These are phyloP conservation scores for Pelomyxa schiedti DNA, from an alignment of 78 protist genomes.

Conservation along the genomic window DNA sequence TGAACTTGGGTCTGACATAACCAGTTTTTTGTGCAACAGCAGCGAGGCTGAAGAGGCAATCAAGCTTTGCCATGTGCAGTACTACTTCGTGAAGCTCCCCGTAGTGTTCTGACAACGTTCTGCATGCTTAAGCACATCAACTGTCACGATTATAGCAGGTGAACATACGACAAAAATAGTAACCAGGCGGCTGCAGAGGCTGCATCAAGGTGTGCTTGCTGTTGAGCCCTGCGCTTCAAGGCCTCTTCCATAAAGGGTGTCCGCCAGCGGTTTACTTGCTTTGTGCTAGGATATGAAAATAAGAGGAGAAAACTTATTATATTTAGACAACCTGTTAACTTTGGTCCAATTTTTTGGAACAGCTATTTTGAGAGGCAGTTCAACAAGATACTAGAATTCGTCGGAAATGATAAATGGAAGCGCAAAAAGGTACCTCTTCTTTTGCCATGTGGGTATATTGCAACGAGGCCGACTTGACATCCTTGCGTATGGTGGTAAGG, in stretches of 20 bases:
- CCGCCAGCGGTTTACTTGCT: slow-evolving; percentile 19
- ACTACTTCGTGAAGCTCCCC: slow-evolving; percentile 3
- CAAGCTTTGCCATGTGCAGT: slow-evolving; percentile 12
- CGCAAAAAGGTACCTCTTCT: too few relatives aligned
- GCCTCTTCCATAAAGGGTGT: slow-evolving; percentile 1
- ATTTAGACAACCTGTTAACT: too few relatives aligned
- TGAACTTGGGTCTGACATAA: slow-evolving; percentile 26
- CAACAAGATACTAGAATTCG: slow-evolving; percentile 49
- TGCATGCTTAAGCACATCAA: background rate
- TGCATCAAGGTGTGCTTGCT: slow-evolving; percentile 5
- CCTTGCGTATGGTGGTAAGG: slow-evolving; percentile 16
- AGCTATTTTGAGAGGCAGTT: slow-evolving; percentile 8
- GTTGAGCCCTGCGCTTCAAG: slow-evolving; percentile 12
- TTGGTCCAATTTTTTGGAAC: slow-evolving; percentile 39
- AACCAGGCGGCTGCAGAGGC: slow-evolving; percentile 36
- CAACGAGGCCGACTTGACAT: slow-evolving; percentile 19
- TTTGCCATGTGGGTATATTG: slow-evolving; percentile 36
- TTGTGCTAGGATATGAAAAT: background rate
- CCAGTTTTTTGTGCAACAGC: slow-evolving; percentile 4
- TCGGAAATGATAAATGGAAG: background rate
- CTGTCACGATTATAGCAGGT: background rate
- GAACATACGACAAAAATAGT: slow-evolving; percentile 8
- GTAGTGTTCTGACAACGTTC: slow-evolving; percentile 2
- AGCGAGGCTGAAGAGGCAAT: slow-evolving; percentile 25
- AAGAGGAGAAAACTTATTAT: background rate